Percentiles rank a stretch among this genome's conserved stretches.
phyloP scores from a whole-genome alignment of 2,329 filamentous ascomycete species.

The Nakataea oryzae region DNA sequence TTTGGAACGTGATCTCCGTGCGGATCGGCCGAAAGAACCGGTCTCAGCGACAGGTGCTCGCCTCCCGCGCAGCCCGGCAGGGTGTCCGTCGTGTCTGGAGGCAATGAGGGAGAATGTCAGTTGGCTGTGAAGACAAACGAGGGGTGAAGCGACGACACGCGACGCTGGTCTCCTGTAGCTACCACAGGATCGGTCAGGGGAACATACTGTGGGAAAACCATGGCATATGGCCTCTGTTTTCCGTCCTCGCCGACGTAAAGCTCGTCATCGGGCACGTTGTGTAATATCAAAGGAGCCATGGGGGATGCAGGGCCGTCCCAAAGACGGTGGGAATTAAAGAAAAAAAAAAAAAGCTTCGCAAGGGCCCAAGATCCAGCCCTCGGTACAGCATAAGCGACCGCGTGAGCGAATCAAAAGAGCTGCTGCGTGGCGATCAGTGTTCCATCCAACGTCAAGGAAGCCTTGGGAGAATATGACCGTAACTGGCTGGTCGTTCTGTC shows the following conservation, averaged over 20 bases:
- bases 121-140: neutral
- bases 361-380: neutral
- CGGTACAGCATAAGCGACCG: neutral
- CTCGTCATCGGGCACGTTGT: conserved; percentile 60
- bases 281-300: conserved; percentile 57
- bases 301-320: neutral
- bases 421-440: neutral
- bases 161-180: neutral
- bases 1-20: conserved; percentile 49
- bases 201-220: conserved; percentile 53
- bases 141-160: neutral
- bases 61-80: conserved; percentile 35
- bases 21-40: conserved; percentile 59
- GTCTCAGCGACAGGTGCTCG: conserved; percentile 43
- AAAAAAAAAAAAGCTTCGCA: neutral
- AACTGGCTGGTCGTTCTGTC: neutral
- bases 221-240: conserved; percentile 53
- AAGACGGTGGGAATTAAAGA: neutral
- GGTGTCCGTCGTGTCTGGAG: conserved; percentile 40
- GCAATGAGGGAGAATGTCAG: conserved; percentile 8
- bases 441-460: neutral
- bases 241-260: conserved; percentile 57
- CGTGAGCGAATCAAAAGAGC: neutral
- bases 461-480: neutral
- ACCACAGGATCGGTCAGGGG: neutral